These are phyloP conservation scores for Blakeslea trispora DNA, from an alignment of 371 early-diverging fungal species.

Conservation along the genomic window DNA sequence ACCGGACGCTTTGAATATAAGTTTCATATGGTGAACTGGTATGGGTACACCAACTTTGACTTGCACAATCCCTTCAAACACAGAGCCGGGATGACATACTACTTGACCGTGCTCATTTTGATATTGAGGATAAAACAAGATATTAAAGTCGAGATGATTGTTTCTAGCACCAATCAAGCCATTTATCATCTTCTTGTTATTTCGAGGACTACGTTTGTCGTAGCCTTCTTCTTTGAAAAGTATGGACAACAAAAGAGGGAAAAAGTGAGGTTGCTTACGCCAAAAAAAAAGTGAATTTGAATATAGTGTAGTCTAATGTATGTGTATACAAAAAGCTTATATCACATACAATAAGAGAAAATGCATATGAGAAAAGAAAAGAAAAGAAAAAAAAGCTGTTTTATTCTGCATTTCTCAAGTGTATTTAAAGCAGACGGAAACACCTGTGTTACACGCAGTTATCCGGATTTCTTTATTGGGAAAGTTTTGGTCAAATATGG, in stretches of 20 bases:
- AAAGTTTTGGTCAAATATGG: too few relatives aligned
- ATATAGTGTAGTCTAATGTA: too few relatives aligned
- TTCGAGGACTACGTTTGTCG: conserved; percentile 26
- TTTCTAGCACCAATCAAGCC: conserved; percentile 15
- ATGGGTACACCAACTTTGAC: conserved; percentile 22
- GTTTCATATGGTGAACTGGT: conserved; percentile 26
- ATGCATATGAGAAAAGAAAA: too few relatives aligned
- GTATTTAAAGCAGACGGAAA: too few relatives aligned
- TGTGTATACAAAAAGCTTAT: too few relatives aligned
- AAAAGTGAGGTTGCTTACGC: too few relatives aligned
- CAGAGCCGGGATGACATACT: conserved; percentile 32
- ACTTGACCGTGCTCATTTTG: conserved; percentile 26
- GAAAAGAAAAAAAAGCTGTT: too few relatives aligned
- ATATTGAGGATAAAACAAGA: conserved; percentile 28
- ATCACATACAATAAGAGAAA: too few relatives aligned
- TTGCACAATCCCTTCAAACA: conserved; percentile 33
- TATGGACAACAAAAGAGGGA: conserved; percentile 24
- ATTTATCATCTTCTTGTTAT: conserved; percentile 25
- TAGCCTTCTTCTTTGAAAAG: conserved; percentile 35
- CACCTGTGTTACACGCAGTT: too few relatives aligned
- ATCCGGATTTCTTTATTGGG: too few relatives aligned
- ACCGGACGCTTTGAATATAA: conserved; percentile 33
- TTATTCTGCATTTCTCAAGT: too few relatives aligned
- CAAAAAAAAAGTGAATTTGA: too few relatives aligned
- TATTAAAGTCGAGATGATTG: conserved; percentile 15